A percentile compares a stretch with the other conserved stretches of the same genome.
These are phyloP conservation scores for Cyphellophora attinorum DNA, from an alignment of 2,329 filamentous ascomycete genomes.

Conservation along the genomic window DNA sequence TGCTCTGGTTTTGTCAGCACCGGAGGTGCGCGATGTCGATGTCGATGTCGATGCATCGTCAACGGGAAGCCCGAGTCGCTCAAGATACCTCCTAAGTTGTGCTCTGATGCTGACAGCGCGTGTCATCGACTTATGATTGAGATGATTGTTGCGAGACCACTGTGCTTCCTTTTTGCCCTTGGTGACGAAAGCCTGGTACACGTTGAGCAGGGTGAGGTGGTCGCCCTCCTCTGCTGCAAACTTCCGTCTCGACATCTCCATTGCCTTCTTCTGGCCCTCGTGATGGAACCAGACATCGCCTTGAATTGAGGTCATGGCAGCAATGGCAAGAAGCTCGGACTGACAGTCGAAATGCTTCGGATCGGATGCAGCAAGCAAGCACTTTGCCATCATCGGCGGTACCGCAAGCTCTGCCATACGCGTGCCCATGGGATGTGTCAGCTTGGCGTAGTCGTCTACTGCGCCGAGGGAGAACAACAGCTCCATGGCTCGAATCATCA, in stretches of 20 bases:
- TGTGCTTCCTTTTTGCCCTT: slow-evolving; percentile 72
- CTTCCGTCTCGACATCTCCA: slow-evolving; percentile 65
- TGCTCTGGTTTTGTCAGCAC: slow-evolving; percentile 52
- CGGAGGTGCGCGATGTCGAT: slow-evolving; percentile 24
- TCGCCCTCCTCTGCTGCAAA: slow-evolving; percentile 93
- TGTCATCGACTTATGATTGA: slow-evolving; percentile 78
- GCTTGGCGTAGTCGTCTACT: slow-evolving; percentile 78
- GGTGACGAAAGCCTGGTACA: slow-evolving; percentile 81
- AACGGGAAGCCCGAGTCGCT: slow-evolving; percentile 67
- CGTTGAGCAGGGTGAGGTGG: slow-evolving; percentile 83
- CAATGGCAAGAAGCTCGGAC: slow-evolving; percentile 79
- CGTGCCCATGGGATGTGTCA: slow-evolving; percentile 77
- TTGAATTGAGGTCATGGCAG: slow-evolving; percentile 84
- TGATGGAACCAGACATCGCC: slow-evolving; percentile 75
- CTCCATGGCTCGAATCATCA: slow-evolving; percentile 78
- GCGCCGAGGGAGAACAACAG: slow-evolving; percentile 79
- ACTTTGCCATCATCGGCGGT: slow-evolving; percentile 92
- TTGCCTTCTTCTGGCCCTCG: slow-evolving; percentile 63
- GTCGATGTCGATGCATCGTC: slow-evolving; percentile 45
- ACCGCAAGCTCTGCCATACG: slow-evolving; percentile 90
- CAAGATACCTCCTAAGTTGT: slow-evolving; percentile 78
- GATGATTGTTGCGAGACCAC: slow-evolving; percentile 77
- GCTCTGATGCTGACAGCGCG: slow-evolving; percentile 76
- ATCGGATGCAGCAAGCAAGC: slow-evolving; percentile 57
- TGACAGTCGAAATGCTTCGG: slow-evolving; percentile 61